These are phyloP conservation scores for Gossypium bickii DNA, from an alignment of 345 rosid species.

Conservation along the genomic window DNA sequence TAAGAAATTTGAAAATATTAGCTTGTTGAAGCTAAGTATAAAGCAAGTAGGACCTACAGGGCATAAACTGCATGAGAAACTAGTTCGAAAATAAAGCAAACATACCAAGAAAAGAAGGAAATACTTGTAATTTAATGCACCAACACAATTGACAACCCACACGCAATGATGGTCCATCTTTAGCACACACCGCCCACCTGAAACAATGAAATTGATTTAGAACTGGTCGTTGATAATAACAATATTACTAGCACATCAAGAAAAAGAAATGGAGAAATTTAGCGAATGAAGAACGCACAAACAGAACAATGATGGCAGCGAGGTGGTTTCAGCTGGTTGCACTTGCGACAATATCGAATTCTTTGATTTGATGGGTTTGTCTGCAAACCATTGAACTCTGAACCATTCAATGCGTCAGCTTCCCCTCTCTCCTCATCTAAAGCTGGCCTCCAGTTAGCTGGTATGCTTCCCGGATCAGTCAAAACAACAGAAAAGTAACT, in stretches of 20 bases:
- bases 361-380: conserved; percentile 57
- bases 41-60: neutral
- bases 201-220: conserved; percentile 20
- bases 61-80: neutral
- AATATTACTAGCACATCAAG: conserved; percentile 1
- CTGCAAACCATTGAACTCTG: conserved; percentile 53
- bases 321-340: conserved; percentile 87
- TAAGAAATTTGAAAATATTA: neutral
- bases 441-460: conserved; percentile 79
- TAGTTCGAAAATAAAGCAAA: conserved; percentile 11
- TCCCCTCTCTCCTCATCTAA: conserved; percentile 87
- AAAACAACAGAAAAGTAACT: conserved; percentile 95
- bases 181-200: conserved; percentile 90
- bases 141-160: conserved; percentile 99
- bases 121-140: conserved; percentile 87
- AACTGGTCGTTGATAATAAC: conserved; percentile 14
- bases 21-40: neutral
- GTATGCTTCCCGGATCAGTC: conserved; percentile 89
- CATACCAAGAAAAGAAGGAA: conserved; percentile 96
- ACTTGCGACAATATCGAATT: conserved; percentile 78
- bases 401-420: conserved; percentile 59
- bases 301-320: conserved; percentile 98
- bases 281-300: conserved; percentile 48
- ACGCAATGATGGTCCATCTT: conserved; percentile 99
- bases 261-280: neutral